These are phyloP conservation scores for Quercus alba DNA, from an alignment of 306 rosid genomes.

Conservation along the genomic window DNA sequence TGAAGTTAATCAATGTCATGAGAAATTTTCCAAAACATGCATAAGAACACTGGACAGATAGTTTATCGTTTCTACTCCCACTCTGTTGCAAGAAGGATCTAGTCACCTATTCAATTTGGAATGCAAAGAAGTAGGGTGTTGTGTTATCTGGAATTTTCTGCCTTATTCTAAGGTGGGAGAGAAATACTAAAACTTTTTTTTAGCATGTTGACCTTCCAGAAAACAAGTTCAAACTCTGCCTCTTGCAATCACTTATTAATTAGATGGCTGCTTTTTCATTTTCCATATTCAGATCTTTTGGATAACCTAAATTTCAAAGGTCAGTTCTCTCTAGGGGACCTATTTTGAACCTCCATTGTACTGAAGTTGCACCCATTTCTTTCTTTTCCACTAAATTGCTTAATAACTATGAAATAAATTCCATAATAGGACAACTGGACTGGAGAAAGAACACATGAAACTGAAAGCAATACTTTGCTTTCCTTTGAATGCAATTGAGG, in stretches of 20 bases:
- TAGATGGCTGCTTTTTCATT: background rate
- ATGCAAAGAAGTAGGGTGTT: background rate
- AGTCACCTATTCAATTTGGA: background rate
- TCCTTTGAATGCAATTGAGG: background rate
- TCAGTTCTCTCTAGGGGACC: background rate
- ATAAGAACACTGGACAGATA: background rate
- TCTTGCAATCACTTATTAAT: background rate
- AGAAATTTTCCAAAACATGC: background rate
- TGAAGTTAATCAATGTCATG: background rate
- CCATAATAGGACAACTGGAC: background rate
- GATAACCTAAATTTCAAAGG: background rate
- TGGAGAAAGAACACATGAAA: background rate
- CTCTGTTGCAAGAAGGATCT: background rate
- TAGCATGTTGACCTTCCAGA: background rate
- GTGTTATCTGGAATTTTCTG: background rate
- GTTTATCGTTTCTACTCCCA: background rate
- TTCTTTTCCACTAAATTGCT: background rate
- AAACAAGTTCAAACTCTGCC: background rate
- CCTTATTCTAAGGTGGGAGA: background rate
- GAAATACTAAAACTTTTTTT: background rate
- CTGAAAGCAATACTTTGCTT: background rate
- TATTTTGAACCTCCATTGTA: background rate
- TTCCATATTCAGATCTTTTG: background rate
- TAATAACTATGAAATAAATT: background rate
- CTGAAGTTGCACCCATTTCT: background rate